phyloP scores from a whole-genome alignment of 441 rosid genomes.

The Isatis lusitanica region DNA sequence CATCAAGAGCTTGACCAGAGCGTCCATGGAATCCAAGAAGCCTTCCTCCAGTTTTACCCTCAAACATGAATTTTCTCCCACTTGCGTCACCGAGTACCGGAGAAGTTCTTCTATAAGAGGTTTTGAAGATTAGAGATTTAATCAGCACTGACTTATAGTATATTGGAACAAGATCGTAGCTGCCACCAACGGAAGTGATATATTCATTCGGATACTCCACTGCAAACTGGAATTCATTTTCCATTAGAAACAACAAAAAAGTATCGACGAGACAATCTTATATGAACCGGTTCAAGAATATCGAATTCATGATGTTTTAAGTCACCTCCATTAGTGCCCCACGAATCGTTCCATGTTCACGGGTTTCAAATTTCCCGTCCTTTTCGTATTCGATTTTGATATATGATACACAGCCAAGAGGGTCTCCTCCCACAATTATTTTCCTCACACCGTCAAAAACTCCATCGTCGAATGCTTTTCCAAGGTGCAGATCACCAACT shows the following conservation, averaged over 20 bases:
- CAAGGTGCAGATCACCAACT: conserved; percentile 13
- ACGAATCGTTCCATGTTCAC: conserved; percentile 16
- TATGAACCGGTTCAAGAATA: background rate
- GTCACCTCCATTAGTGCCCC: conserved; percentile 15
- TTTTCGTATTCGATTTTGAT: conserved; percentile 33
- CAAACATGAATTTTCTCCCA: conserved; percentile 8
- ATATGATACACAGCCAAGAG: background rate
- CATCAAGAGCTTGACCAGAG: conserved; percentile 29
- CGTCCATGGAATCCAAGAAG: conserved; percentile 37
- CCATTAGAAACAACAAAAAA: background rate
- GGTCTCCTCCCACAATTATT: conserved; percentile 9
- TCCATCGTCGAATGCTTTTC: conserved; percentile 25
- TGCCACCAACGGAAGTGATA: conserved; percentile 33
- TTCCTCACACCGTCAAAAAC: conserved; percentile 33
- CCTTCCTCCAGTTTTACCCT: conserved; percentile 31
- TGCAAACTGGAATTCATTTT: conserved; percentile 16
- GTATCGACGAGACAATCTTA: background rate
- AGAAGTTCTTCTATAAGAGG: conserved; percentile 29
- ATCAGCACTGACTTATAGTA: background rate
- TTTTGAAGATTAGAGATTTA: conserved; percentile 28
- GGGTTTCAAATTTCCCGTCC: conserved; percentile 4
- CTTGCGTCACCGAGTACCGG: conserved; percentile 1
- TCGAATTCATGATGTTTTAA: background rate
- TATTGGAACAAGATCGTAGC: background rate
- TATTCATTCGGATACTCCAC: conserved; percentile 36